These are phyloP conservation scores for Arxiozyma telluris DNA, from an alignment of 1,139 yeast genomes.

Conservation along the genomic window DNA sequence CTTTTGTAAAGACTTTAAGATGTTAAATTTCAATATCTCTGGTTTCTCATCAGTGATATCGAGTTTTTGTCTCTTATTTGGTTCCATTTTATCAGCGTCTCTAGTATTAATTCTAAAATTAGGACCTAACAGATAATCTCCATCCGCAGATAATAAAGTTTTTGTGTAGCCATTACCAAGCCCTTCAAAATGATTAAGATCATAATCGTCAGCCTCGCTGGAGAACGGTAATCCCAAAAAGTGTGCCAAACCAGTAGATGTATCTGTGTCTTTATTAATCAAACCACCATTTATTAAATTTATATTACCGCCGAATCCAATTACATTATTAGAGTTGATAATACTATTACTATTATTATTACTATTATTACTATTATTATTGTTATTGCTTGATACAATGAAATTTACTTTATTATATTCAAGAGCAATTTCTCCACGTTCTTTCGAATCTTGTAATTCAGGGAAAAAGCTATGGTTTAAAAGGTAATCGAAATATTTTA, in stretches of 20 bases:
- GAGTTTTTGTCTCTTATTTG: conserved; percentile 6
- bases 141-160: conserved; percentile 25
- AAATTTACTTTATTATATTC: conserved; percentile 12
- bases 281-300: not conserved
- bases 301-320: not conserved
- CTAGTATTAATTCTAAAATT: conserved; percentile 3
- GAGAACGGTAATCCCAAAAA: conserved; percentile 6
- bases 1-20: conserved; percentile 20
- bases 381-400: not conserved
- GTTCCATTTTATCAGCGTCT: not conserved
- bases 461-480: conserved; percentile 23
- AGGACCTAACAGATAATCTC: conserved; percentile 27
- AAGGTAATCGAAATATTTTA: conserved; percentile 22
- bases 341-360: not conserved
- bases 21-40: conserved; percentile 22
- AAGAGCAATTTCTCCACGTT: conserved; percentile 27
- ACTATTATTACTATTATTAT: not conserved
- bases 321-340: not conserved
- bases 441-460: conserved; percentile 24
- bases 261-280: not conserved
- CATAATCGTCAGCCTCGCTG: conserved; percentile 21
- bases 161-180: conserved; percentile 30
- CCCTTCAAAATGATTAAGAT: conserved; percentile 28
- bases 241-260: not conserved
- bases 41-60: conserved; percentile 14